These are phyloP conservation scores for Salvia rosmarinus DNA, from an alignment of 257 asterid genomes.

Conservation along the genomic window DNA sequence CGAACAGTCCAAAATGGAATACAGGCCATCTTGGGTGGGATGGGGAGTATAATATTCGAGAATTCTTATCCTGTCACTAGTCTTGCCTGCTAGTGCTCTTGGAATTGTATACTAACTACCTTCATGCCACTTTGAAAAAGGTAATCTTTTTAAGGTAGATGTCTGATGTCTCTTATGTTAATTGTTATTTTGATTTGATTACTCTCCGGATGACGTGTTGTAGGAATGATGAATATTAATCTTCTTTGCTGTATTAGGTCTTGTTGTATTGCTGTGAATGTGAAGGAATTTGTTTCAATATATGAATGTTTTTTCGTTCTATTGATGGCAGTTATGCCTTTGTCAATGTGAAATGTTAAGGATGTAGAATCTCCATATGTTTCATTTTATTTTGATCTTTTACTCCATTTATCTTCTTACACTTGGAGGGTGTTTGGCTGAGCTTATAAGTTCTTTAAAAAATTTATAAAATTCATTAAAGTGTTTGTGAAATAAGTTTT, in stretches of 20 bases:
- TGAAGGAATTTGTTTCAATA: slow-evolving; percentile 5
- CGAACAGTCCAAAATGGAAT: no score
- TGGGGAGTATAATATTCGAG: slow-evolving; percentile 18
- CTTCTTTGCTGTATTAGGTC: background rate
- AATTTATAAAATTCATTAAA: no score
- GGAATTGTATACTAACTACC: background rate
- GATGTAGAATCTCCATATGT: background rate
- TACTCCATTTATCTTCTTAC: slow-evolving; percentile 1
- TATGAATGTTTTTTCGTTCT: slow-evolving; percentile 6
- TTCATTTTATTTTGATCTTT: background rate
- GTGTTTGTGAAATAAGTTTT: no score
- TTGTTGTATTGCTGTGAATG: background rate
- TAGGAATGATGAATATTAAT: slow-evolving; percentile 3
- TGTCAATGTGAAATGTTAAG: slow-evolving; percentile 2
- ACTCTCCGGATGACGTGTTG: background rate
- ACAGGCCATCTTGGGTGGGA: no score
- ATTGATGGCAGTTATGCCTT: slow-evolving; percentile 20
- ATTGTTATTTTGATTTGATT: slow-evolving; percentile 17
- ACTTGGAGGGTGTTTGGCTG: no score
- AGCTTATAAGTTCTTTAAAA: no score
- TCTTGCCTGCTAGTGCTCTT: background rate
- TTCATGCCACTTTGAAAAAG: background rate
- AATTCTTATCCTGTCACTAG: background rate
- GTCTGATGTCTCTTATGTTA: background rate
- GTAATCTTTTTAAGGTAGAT: background rate